phyloP scores from a whole-genome alignment of 2,329 filamentous ascomycete genomes.

The Knoxdaviesia proteae region DNA sequence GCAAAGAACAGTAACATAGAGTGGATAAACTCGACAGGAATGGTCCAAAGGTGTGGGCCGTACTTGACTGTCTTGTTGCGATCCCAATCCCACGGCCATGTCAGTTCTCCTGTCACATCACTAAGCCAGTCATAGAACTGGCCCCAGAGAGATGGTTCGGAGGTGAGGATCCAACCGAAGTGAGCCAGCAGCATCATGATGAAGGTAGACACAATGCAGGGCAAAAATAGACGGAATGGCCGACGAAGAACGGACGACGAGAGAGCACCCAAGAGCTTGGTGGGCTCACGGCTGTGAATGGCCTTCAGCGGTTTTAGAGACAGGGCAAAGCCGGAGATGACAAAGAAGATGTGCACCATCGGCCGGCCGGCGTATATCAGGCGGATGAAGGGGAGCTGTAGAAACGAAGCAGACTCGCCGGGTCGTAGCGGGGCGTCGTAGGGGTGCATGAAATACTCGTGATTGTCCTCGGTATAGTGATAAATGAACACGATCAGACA shows the following conservation, averaged over 20 bases:
- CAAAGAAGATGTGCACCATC: slow-evolving; percentile 40
- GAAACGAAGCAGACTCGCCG: slow-evolving; percentile 11
- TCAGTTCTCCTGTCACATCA: slow-evolving; percentile 9
- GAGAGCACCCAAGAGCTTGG: slow-evolving; percentile 10
- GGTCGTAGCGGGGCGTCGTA: slow-evolving; percentile 19
- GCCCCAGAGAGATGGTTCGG: slow-evolving; percentile 6
- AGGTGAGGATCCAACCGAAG: slow-evolving; percentile 5
- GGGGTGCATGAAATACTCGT: slow-evolving; percentile 8
- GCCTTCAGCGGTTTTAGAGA: slow-evolving; percentile 30
- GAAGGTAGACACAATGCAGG: slow-evolving; percentile 27
- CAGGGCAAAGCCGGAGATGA: slow-evolving; percentile 40
- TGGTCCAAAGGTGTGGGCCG: slow-evolving; percentile 41
- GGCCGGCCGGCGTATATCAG: slow-evolving; percentile 33
- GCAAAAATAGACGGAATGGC: slow-evolving; percentile 28
- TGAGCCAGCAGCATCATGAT: slow-evolving; percentile 19
- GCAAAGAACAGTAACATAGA: slow-evolving; percentile 35
- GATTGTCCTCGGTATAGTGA: slow-evolving; percentile 18
- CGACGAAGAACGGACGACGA: slow-evolving; percentile 30
- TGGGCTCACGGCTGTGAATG: slow-evolving; percentile 2
- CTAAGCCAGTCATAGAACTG: slow-evolving; percentile 25
- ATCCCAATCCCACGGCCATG: slow-evolving; percentile 7
- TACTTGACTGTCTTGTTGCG: slow-evolving; percentile 13
- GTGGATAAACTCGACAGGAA: slow-evolving; percentile 37
- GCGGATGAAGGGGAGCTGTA: slow-evolving; percentile 31
- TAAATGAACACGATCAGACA: slow-evolving; percentile 35